Conservation (phyloP, 2,329 filamentous ascomycete genomes). For the Fusarium acutatum region DNA sequence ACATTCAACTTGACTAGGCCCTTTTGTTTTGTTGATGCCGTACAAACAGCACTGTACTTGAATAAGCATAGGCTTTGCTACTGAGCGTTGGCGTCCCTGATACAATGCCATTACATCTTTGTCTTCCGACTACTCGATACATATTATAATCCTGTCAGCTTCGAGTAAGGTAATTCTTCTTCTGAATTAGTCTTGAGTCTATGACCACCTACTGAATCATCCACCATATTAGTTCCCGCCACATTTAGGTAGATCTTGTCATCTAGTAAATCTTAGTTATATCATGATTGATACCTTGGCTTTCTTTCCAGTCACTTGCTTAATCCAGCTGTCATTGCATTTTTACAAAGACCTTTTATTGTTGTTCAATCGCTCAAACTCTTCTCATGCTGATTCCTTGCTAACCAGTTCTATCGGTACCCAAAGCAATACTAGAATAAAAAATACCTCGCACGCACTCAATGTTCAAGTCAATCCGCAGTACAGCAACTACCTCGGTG, state of each 20-base stretch:
- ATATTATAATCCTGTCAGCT: neutral
- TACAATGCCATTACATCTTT: neutral
- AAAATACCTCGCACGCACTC: constrained; percentile 9
- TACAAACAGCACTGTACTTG: neutral
- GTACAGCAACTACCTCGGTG: constrained; percentile 38
- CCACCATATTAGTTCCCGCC: constrained; percentile 4
- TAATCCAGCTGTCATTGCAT: neutral
- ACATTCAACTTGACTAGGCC: neutral
- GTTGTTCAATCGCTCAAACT: constrained; percentile 8
- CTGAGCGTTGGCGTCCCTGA: neutral
- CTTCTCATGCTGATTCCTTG: constrained; percentile 16
- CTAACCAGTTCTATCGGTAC: constrained; percentile 34
- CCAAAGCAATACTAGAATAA: constrained; percentile 37
- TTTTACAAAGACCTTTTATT: neutral
- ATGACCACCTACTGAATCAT: constrained; percentile 8
- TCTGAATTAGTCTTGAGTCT: neutral
- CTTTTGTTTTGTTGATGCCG: neutral
- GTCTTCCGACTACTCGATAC: neutral
- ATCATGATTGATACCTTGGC: neutral
- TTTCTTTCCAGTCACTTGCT: neutral
- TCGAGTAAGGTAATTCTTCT: neutral
- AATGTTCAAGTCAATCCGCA: neutral
- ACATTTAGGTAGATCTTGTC: neutral
- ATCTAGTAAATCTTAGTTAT: neutral
- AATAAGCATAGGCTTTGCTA: neutral